Base-by-base conservation (phyloP, 2,329 filamentous ascomycete genomes). In the Colletotrichum lentis region DNA sequence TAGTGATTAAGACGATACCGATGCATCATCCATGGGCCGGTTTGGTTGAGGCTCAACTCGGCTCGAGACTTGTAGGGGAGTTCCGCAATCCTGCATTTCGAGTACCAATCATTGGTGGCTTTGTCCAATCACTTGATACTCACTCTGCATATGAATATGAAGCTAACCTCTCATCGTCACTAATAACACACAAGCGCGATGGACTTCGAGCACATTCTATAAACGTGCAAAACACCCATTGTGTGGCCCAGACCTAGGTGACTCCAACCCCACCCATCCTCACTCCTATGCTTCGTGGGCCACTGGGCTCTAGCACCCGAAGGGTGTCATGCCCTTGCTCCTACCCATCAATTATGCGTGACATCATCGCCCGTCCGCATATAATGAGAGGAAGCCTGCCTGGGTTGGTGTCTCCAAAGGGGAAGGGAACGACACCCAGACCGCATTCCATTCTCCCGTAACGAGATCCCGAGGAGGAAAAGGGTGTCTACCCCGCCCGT, bases 401-500 rank as follows among this genome's bases (percentile, higher is more conserved):
- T 20, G 41, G 22, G 14, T 37, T 64, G 22, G 43, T 49, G 55
- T 27, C 57, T 41, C 47, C 20, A n/a, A 50, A 59, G 49, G 27
- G 20, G 20, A 20, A 60, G 11, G 27, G 16, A 47, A 18, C 22
- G 37, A 27, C 53, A 24, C 24, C 37, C 18, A 18, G 37, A 49
- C 44, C 27, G 31, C 20, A 3, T 12, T 35, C 31, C 31, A 35
- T 35, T 10, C 39, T 59, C 20, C 8, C 12, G 22, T 43, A 22
- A 37, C n/a, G 35, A 24, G 22, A 44, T 35, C 24, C 35, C 41
- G 18, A 44, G 10, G 37, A 35, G n/a, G 18, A 27, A 50, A 27
- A 5, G 16, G 24, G 47, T 62, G 43, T 62, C 41, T 55, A 65
- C 63, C 63, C 58, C 63, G 57, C 63, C 41, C 50, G 43, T 49